A percentile compares a stretch with the other conserved stretches of the same genome.
Evolutionary conservation across 208 protist genomes (phyloP).

Genomic region (Crithidia fasciculata): DNA sequence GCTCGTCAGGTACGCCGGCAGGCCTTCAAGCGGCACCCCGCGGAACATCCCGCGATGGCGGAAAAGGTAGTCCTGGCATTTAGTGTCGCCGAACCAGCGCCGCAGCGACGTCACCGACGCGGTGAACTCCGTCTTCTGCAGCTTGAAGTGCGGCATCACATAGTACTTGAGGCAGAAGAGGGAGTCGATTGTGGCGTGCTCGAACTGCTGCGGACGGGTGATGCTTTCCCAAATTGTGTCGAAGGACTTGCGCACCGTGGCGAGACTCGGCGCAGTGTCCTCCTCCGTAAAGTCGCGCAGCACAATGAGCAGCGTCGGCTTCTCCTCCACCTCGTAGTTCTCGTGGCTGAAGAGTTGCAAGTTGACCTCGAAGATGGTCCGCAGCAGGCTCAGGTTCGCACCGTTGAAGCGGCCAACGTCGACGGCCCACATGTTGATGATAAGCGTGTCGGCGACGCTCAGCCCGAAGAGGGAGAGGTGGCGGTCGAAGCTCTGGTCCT

Average conservation of each 20-base stretch:
- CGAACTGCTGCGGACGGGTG: constrained; percentile 66
- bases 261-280: constrained; percentile 76
- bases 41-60: constrained; percentile 73
- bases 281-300: constrained; percentile 95
- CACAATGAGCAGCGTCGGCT: constrained; percentile 96
- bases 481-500: constrained; percentile 96
- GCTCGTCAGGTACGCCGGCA: constrained; percentile 80
- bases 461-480: constrained; percentile 97
- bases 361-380: constrained; percentile 97
- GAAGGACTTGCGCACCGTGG: constrained; percentile 90
- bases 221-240: constrained; percentile 94
- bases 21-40: constrained; percentile 84
- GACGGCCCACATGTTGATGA: constrained; percentile 98
- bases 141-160: constrained; percentile 86
- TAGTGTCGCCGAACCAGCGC: constrained; percentile 60
- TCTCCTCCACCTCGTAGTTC: constrained; percentile 78
- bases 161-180: constrained; percentile 79
- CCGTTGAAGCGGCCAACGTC: constrained; percentile 97
- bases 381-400: constrained; percentile 94
- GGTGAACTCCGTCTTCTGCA: constrained; percentile 76
- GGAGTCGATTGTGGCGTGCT: constrained; percentile 58
- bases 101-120: constrained; percentile 50
- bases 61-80: constrained; percentile 72
- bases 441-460: constrained; percentile 95
- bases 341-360: constrained; percentile 94